A percentile compares a stretch with the other conserved stretches of the same genome.
Conservation (phyloP, 2,329 filamentous ascomycete genomes). For the Acrodontium crateriforme region DNA sequence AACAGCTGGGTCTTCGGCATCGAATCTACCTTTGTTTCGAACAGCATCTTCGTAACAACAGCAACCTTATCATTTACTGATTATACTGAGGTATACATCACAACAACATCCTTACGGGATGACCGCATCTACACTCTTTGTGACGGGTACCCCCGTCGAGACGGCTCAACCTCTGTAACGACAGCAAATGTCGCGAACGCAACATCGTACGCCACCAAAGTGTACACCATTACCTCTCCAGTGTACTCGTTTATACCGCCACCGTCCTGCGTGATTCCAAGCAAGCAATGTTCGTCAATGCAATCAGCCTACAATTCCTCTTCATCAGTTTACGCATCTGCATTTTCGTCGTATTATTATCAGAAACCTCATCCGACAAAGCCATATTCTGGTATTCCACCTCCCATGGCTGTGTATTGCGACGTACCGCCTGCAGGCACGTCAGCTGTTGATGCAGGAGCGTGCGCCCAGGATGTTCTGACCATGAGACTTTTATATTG, state of each 20-base stretch:
- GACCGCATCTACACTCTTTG: constrained; percentile 12
- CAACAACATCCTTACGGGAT: no score
- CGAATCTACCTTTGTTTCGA: not conserved
- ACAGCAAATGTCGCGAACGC: not conserved
- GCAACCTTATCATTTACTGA: not conserved
- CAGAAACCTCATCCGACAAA: no score
- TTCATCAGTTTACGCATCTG: no score
- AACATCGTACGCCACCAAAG: not conserved
- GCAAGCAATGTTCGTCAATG: constrained; percentile 9
- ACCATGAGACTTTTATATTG: no score
- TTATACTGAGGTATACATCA: no score
- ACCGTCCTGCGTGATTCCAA: constrained; percentile 9
- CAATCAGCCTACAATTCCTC: no score
- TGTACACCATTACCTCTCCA: constrained; percentile 1
- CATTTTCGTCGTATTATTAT: no score
- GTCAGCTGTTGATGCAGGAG: no score
- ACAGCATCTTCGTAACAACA: constrained; percentile 1
- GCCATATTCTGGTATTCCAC: no score
- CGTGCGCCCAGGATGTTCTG: no score
- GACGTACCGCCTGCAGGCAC: no score
- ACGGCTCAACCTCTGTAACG: constrained; percentile 7
- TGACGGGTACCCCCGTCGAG: constrained; percentile 11
- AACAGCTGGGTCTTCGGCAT: constrained; percentile 1
- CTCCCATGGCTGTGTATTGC: no score
- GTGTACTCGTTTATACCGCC: constrained; percentile 2